Base-by-base conservation (phyloP, 345 rosid genomes). In the rapeseed (Brassica napus) region DNA sequence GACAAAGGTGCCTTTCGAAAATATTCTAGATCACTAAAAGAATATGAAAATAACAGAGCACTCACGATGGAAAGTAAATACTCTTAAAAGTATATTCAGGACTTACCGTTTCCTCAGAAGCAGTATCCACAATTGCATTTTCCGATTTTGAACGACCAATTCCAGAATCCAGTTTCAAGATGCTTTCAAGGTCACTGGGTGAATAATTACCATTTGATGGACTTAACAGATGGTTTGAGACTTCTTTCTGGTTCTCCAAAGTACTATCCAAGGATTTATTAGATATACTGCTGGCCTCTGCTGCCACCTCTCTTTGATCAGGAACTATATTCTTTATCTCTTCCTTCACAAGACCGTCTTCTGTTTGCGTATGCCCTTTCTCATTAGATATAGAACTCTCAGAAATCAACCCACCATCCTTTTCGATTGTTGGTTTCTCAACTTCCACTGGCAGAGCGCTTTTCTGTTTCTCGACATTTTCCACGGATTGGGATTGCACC, bases 311-410 rank as follows among this genome's bases (percentile, higher is more conserved):
- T 72, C 69, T 72, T 47, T 86, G 86, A 63, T 81, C 82, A 76
- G 89, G 76, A 65, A 82, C 75, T 49, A 81, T 72, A 75, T 86
- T 83, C 79, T 84, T 86, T 44, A 86, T 88, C 75, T 91, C 92
- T 82, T 89, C 91, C 86, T 90, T 88, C 77, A 86, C 89, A 60
- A 87, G 89, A 83, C 74, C 80, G 73, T 87, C 94, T 82, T 88
- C 91, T 68, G 81, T 83, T 68, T 80, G 86, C 24, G 75, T 55
- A 32, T 81, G 73, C 44, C 80, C 89, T 81, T 80, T 79, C 72
- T 87, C 86, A 78, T 77, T 60, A 74, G 76, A 65, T 59, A 58
- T 55, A 58, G 87, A 76, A 80, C 65, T 82, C 57, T 80, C 52
- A 79, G 86, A 79, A 70, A 74, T 75, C 8, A 84, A 73, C 68